These are phyloP conservation scores for Monosporascus sp. DNA, from an alignment of 2,329 filamentous ascomycete genomes.

Conservation along the genomic window DNA sequence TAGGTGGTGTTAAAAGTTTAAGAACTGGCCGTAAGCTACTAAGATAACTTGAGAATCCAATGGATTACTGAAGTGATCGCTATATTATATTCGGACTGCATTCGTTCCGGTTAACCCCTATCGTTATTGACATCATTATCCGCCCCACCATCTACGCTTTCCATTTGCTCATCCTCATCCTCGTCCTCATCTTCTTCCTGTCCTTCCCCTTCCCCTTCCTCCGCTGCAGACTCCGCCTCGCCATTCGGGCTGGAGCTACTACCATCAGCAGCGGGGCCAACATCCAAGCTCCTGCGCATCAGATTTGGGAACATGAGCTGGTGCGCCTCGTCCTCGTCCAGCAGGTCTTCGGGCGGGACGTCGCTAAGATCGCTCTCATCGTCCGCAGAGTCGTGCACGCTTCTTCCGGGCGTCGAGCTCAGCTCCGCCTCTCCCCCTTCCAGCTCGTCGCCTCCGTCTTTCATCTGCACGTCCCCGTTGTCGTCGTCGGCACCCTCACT, in stretches of 20 bases:
- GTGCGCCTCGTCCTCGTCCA: slow-evolving; percentile 51
- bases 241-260: slow-evolving; percentile 18
- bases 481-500: slow-evolving; percentile 30
- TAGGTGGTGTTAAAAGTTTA: too few species aligned
- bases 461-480: slow-evolving; percentile 22
- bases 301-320: slow-evolving; percentile 50
- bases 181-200: slow-evolving; percentile 6
- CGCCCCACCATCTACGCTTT: slow-evolving; percentile 3
- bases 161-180: slow-evolving; percentile 4
- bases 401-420: slow-evolving; percentile 50
- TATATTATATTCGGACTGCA: too few species aligned
- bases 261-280: neutral
- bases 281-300: slow-evolving; percentile 30
- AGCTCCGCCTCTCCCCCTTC: slow-evolving; percentile 23
- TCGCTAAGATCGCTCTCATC: slow-evolving; percentile 68
- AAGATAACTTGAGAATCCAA: too few species aligned
- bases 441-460: slow-evolving; percentile 2
- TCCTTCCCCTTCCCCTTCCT: slow-evolving; percentile 8
- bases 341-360: slow-evolving; percentile 40
- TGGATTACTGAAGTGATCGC: too few species aligned
- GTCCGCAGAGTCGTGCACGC: slow-evolving; percentile 60
- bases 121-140: slow-evolving; percentile 12
- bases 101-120: too few species aligned
- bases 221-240: slow-evolving; percentile 10
- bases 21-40: too few species aligned